Percentiles rank a stretch among this genome's conserved stretches.
Conservation (phyloP, 345 rosid species). For the Populus nigra region DNA sequence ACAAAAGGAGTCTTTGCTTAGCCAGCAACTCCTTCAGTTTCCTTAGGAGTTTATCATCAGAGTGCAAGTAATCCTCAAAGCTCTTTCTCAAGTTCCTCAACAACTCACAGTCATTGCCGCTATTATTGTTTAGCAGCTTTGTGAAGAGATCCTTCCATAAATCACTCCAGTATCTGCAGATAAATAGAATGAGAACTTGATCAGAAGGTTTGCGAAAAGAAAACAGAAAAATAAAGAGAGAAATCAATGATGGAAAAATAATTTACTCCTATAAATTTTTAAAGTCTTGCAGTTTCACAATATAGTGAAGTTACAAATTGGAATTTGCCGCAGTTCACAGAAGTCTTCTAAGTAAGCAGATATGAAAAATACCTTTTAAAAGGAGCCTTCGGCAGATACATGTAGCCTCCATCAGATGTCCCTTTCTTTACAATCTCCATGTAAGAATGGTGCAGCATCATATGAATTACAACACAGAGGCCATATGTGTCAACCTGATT, state of each 20-base stretch:
- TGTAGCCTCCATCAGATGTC: constrained; percentile 41
- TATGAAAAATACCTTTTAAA: constrained; percentile 54
- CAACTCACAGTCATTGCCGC: constrained; percentile 40
- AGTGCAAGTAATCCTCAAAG: constrained; percentile 55
- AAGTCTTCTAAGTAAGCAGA: neutral
- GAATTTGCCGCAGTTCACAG: neutral
- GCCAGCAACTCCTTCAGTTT: constrained; percentile 66
- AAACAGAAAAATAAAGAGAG: neutral
- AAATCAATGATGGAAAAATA: neutral
- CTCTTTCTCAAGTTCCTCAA: constrained; percentile 55
- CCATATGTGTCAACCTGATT: constrained; percentile 80
- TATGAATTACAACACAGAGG: constrained; percentile 72
- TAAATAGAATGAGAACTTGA: neutral
- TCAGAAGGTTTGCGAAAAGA: neutral
- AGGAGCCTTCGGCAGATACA: constrained; percentile 58
- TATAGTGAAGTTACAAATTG: neutral
- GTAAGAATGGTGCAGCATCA: constrained; percentile 81
- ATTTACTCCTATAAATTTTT: neutral
- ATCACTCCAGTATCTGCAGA: constrained; percentile 75
- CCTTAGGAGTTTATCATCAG: constrained; percentile 54
- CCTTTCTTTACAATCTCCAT: constrained; percentile 63
- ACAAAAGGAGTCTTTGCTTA: constrained; percentile 69
- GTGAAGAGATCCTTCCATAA: constrained; percentile 73
- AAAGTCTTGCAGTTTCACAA: neutral
- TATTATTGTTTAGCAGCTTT: constrained; percentile 55